Conservation (phyloP, 306 rosid genomes). For the Morella rubra region DNA sequence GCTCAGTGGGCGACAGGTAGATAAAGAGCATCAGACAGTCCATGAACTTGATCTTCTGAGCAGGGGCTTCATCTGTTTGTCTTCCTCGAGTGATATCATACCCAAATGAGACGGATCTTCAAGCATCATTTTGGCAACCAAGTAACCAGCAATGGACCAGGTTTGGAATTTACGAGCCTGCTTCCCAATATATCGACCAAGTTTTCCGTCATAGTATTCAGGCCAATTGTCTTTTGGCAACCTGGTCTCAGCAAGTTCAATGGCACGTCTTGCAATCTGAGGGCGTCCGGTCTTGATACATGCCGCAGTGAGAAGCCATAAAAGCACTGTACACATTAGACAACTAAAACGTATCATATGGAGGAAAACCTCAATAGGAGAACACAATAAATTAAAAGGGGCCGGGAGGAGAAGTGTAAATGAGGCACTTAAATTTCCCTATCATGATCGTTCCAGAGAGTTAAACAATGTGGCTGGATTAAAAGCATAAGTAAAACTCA, state of each 20-base stretch:
- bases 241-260: slow-evolving; percentile 62
- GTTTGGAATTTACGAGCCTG: slow-evolving; percentile 76
- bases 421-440: not conserved
- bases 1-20: not conserved
- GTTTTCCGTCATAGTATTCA: slow-evolving; percentile 70
- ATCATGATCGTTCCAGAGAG: not conserved
- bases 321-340: slow-evolving; percentile 51
- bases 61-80: slow-evolving; percentile 52
- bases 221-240: slow-evolving; percentile 74
- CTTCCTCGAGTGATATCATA: slow-evolving; percentile 65
- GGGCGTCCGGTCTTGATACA: slow-evolving; percentile 75
- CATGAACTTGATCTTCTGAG: slow-evolving; percentile 73
- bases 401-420: not conserved
- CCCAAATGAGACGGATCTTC: slow-evolving; percentile 78
- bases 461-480: not conserved
- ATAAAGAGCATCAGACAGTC: slow-evolving; percentile 33
- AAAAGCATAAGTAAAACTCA: not conserved
- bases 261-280: slow-evolving; percentile 73
- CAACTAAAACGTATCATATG: slow-evolving; percentile 9
- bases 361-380: not conserved
- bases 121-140: slow-evolving; percentile 74
- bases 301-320: slow-evolving; percentile 79
- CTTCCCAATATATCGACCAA: slow-evolving; percentile 69
- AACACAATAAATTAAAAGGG: not conserved
- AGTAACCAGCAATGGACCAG: slow-evolving; percentile 75